Percentiles rank a stretch among this genome's conserved stretches.
Evolutionary conservation across 2,329 filamentous ascomycete species (phyloP).

Genomic region (Nannizzia gypsea): DNA sequence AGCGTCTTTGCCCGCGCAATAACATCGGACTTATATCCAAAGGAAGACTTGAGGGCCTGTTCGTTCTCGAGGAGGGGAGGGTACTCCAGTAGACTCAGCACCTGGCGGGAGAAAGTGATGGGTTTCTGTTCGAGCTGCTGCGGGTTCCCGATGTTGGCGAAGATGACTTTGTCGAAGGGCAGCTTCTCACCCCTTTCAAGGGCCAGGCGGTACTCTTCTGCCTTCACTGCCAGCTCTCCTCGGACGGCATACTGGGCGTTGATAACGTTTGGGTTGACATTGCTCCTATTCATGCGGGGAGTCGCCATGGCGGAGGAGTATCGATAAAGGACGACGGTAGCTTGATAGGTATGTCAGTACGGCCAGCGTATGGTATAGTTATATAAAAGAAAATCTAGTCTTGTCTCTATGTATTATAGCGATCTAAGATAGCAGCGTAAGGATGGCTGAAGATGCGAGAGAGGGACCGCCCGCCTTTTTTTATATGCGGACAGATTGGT

Average conservation of each 20-base stretch:
- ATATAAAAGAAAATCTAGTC: too few relatives aligned
- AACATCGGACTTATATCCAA: constrained; percentile 86
- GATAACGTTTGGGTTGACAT: constrained; percentile 84
- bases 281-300: constrained; percentile 57
- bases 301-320: constrained; percentile 11
- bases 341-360: neutral
- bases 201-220: constrained; percentile 74
- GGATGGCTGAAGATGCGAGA: neutral
- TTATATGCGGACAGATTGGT: neutral
- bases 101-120: constrained; percentile 97
- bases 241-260: constrained; percentile 91
- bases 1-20: constrained; percentile 71
- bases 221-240: constrained; percentile 86
- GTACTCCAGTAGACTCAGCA: constrained; percentile 85
- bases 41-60: constrained; percentile 58
- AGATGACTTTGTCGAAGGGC: constrained; percentile 84
- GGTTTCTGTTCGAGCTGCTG: constrained; percentile 99
- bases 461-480: neutral
- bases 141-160: constrained; percentile 97
- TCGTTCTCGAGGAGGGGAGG: constrained; percentile 71
- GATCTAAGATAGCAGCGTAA: neutral
- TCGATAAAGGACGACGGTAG: neutral
- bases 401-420: too few relatives aligned
- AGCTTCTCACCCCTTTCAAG: constrained; percentile 44
- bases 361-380: neutral